These are phyloP conservation scores for Fomitopsis betulina DNA, from an alignment of 1,284 basidiomycete genomes.

Conservation along the genomic window DNA sequence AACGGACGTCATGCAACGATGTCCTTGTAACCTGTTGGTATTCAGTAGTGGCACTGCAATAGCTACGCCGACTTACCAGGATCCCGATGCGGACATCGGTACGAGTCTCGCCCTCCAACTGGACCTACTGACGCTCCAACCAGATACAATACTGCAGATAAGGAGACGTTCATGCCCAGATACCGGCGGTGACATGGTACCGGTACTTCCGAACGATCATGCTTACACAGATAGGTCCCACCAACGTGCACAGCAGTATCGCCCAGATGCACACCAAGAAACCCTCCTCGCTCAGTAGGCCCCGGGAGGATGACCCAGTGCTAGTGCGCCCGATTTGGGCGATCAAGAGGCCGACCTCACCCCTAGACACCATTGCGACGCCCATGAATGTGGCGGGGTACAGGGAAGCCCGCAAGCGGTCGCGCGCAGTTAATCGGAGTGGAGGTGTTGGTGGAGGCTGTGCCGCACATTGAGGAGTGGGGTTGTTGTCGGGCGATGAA, in stretches of 20 bases:
- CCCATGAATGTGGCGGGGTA: slow-evolving; percentile 25
- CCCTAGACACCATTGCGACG: slow-evolving; percentile 44
- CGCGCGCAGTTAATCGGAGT: background rate
- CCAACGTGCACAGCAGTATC: slow-evolving; percentile 43
- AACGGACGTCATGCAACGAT: too few species aligned
- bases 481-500: background rate
- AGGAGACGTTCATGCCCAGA: slow-evolving; percentile 11
- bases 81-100: too few species aligned
- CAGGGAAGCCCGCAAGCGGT: slow-evolving; percentile 4
- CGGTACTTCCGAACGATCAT: slow-evolving; percentile 19
- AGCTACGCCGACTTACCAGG: too few species aligned
- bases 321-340: slow-evolving; percentile 23
- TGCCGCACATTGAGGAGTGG: background rate
- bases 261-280: slow-evolving; percentile 45
- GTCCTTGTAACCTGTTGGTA: too few species aligned
- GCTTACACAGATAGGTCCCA: slow-evolving; percentile 40
- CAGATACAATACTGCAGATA: too few species aligned
- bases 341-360: slow-evolving; percentile 47
- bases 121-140: too few species aligned
- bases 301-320: background rate
- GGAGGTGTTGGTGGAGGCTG: background rate
- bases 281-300: slow-evolving; percentile 34
- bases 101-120: too few species aligned
- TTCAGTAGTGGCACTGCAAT: too few species aligned
- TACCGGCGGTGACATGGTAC: slow-evolving; percentile 8